Conservation (phyloP, 805 yeast species). For the Ogataea paradorogensis region DNA sequence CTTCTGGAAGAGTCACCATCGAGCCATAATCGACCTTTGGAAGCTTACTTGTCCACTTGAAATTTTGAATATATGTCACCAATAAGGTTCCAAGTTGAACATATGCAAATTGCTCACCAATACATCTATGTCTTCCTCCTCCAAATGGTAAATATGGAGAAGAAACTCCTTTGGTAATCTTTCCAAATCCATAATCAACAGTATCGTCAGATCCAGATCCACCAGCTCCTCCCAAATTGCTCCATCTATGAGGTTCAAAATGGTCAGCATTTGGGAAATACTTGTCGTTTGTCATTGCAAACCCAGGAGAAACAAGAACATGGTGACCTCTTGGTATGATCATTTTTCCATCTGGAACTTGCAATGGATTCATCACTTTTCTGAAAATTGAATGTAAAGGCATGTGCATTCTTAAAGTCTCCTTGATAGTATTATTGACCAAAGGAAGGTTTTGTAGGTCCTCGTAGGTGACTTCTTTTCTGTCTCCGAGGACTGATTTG, state of each 20-base stretch:
- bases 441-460: slow-evolving; percentile 78
- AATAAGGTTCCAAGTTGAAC: slow-evolving; percentile 87
- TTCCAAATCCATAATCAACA: slow-evolving; percentile 96
- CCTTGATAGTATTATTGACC: slow-evolving; percentile 81
- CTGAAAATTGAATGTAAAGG: slow-evolving; percentile 96
- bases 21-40: slow-evolving; percentile 78
- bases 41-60: slow-evolving; percentile 69
- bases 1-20: slow-evolving; percentile 89
- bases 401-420: slow-evolving; percentile 92
- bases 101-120: slow-evolving; percentile 97
- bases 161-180: slow-evolving; percentile 90
- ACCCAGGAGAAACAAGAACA: slow-evolving; percentile 93
- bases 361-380: slow-evolving; percentile 74
- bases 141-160: slow-evolving; percentile 98
- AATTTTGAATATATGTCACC: slow-evolving; percentile 67
- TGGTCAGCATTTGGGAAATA: slow-evolving; percentile 74
- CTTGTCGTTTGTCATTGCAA: slow-evolving; percentile 69
- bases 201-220: slow-evolving; percentile 40
- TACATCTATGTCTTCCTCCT: slow-evolving; percentile 99
- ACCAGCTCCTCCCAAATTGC: slow-evolving; percentile 32
- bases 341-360: slow-evolving; percentile 73
- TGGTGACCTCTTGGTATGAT: slow-evolving; percentile 88
- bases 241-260: slow-evolving; percentile 92
- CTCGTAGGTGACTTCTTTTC: slow-evolving; percentile 69
- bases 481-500: slow-evolving; percentile 54